Evolutionary conservation across 495 filamentous ascomycete species (phyloP), one percentile per base, ranked within the genome.

Genomic region (Durotheca rogersii): DNA sequence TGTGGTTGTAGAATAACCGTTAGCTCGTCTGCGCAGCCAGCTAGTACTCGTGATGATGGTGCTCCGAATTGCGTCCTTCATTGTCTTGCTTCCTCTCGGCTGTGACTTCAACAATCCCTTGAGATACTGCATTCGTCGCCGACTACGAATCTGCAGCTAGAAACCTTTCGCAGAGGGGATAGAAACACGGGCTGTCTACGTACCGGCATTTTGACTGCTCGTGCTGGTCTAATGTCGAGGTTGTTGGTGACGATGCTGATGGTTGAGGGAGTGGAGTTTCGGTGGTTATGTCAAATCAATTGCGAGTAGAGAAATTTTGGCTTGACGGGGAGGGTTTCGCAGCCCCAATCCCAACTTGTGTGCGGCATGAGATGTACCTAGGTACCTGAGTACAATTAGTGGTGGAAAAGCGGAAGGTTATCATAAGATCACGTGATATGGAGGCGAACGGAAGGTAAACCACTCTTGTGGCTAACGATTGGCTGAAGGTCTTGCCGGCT

Each of bases 201-300:
- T 82, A 89, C 86, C 85, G 86, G 86, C 86, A 89, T 89, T 80
- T 85, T 88, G 83, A 83, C 79, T 74, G 72, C 71, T 81, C 64
- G 61, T 70, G 67, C 57, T 61, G 60, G 59, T 66, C 70, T 55
- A 73, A 65, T 59, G 68, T 64, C 61, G 62, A 58, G 66, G 44
- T 66, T 61, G 52, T 65, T 71, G 56, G 56, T 60, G 62, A 63
- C 58, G 62, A 63, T 68, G 52, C 65, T 61, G 54, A 56, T 65
- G 60, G 56, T 52, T 55, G 48, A 60, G 60, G 60, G 60, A 47
- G 66, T 58, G 55, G 62, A 58, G 59, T 60, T n/a, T n/a, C n/a
- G n/a, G n/a, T n/a, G n/a, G 49, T 46, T 47, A 54, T 45, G 48
- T 51, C 45, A 53, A 48, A 41, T 54, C 48, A 44, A 43, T 43